A percentile compares a stretch with the other conserved stretches of the same genome.
These are phyloP conservation scores for Trichophyton mentagrophytes DNA, from an alignment of 2,329 filamentous ascomycete genomes.

Conservation along the genomic window DNA sequence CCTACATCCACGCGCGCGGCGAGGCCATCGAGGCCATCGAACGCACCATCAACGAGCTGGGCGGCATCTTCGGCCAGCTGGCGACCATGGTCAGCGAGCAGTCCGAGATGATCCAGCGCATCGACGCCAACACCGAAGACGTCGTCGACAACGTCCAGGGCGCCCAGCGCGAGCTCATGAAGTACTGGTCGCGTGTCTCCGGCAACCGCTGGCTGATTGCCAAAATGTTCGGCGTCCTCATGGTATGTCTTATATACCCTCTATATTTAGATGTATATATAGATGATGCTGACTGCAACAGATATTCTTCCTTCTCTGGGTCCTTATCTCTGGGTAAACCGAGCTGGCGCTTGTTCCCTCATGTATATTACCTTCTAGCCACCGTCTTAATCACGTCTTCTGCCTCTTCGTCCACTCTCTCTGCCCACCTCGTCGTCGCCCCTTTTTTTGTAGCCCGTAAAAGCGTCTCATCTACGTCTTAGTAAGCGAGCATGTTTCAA, in stretches of 20 bases:
- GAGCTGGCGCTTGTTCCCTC: not conserved
- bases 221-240: slow-evolving; percentile 68
- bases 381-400: not conserved
- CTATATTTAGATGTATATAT: not conserved
- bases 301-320: slow-evolving; percentile 14
- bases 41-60: slow-evolving; percentile 83
- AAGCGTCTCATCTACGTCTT: not conserved
- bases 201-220: slow-evolving; percentile 93
- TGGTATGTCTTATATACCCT: slow-evolving; percentile 36
- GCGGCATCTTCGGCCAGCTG: slow-evolving; percentile 83
- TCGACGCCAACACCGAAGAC: slow-evolving; percentile 94
- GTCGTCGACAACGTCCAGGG: slow-evolving; percentile 98
- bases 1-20: slow-evolving; percentile 84
- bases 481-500: not conserved
- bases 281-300: not conserved
- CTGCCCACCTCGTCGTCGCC: not conserved
- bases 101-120: slow-evolving; percentile 92
- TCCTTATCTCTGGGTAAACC: slow-evolving; percentile 12
- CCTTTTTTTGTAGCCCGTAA: too few species aligned
- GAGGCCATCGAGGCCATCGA: slow-evolving; percentile 97
- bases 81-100: slow-evolving; percentile 96
- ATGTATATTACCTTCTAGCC: not conserved
- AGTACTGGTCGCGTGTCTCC: slow-evolving; percentile 90
- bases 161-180: slow-evolving; percentile 84
- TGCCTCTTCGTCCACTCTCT: not conserved